A percentile compares a stretch with the other conserved stretches of the same genome.
These are phyloP conservation scores for Acacia crassicarpa DNA, from an alignment of 306 rosid genomes.

Conservation along the genomic window DNA sequence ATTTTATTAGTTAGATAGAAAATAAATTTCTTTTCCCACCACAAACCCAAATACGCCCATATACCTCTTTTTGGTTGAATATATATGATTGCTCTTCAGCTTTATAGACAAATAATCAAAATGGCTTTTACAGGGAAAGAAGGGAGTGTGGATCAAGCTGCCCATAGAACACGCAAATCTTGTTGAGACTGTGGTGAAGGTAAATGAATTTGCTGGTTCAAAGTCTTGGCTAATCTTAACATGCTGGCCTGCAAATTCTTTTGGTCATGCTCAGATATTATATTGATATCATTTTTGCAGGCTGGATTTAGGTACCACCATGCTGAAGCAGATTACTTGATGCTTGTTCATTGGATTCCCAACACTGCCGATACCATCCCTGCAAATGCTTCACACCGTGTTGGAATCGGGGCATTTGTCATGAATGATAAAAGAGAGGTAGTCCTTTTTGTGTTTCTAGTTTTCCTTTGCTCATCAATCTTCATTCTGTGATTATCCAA, in stretches of 20 bases:
- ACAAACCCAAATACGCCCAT: no score
- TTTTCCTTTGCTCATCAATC: neutral
- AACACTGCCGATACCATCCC: constrained; percentile 61
- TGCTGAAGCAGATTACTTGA: constrained; percentile 81
- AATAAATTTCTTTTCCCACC: no score
- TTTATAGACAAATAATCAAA: neutral
- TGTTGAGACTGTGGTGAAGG: neutral
- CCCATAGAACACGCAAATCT: constrained; percentile 59
- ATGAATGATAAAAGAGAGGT: constrained; percentile 69
- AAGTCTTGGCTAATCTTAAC: constrained; percentile 5
- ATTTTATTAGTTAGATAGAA: no score
- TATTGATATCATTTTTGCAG: constrained; percentile 35
- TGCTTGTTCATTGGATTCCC: constrained; percentile 85
- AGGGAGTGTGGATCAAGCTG: constrained; percentile 84
- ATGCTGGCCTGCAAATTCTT: neutral
- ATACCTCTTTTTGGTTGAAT: neutral
- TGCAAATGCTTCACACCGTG: constrained; percentile 86
- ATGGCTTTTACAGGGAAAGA: constrained; percentile 59
- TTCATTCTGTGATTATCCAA: neutral
- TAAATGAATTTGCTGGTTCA: neutral
- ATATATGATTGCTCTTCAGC: neutral
- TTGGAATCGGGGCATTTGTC: constrained; percentile 78
- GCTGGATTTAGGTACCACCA: constrained; percentile 88
- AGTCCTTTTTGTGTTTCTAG: neutral
- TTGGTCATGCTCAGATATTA: neutral